Base-by-base conservation (phyloP, 768 basidiomycete genomes). In the Pseudohyphozyma bogoriensis region DNA sequence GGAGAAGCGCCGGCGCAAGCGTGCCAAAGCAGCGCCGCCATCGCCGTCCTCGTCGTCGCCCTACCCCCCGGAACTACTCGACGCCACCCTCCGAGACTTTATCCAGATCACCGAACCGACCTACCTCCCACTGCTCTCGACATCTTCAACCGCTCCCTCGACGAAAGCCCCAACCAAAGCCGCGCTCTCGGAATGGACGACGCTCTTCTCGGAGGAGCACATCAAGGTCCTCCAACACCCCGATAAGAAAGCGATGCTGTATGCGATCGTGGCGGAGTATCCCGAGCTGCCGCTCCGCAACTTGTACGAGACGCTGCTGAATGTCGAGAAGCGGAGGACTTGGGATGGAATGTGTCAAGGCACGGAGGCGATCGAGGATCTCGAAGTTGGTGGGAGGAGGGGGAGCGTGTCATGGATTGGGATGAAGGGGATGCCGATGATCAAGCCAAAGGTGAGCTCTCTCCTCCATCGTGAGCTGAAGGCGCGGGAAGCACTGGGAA, bases 351-450 rank as follows among this genome's bases (percentile, higher is more conserved):
- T 68, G 67, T 61, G 61, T 24, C 18, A 32, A 29, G 59, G 46
- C 11, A 60, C 60, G 3, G 39, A 58, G 28, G 53, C 65, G 36
- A 20, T 70, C 8, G 68, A 63, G 33, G 46, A 58, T 22, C 63
- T 68, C 37, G 65, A 60, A 49, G 55, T 51, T 2, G 42, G 49
- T 33, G 56, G 55, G 4, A 40, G 61, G 37, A 44, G 45, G 47
- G 69, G 63, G 12, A 65, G 58, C 29, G 35, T 64, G 1, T 24
- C 44, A 32, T 65, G 65, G 40, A 55, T 70, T 37, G 62, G 61
- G 36, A 65, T 66, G 54, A 68, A 68, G 44, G 68, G 67, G 2
- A 68, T 70, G 65, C 59, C 66, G 18, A 36, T 64, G 9, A 56
- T 70, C 32, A 67, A 67, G 46, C 60, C 67, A 0, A 68, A 68